Evolutionary conservation across 2,329 filamentous ascomycete species (phyloP).

Genomic region (Drechslera avenae): DNA sequence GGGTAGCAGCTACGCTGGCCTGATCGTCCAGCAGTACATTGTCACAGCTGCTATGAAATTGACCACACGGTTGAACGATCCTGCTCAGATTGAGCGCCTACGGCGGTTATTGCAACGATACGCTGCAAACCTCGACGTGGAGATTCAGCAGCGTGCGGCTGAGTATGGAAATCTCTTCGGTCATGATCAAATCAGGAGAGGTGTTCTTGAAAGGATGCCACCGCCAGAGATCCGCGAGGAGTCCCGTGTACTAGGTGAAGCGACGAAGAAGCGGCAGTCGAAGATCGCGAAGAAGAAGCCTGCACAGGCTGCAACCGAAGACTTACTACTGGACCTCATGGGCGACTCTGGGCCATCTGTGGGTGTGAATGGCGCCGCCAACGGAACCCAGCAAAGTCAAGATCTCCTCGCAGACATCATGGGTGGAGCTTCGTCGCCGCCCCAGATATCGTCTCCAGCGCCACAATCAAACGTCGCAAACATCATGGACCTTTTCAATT

Average conservation of each 20-base stretch:
- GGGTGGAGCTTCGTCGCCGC: slow-evolving; percentile 62
- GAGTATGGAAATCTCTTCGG: slow-evolving; percentile 96
- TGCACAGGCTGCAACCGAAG: slow-evolving; percentile 85
- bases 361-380: slow-evolving; percentile 60
- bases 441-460: slow-evolving; percentile 45
- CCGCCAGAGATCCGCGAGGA: slow-evolving; percentile 96
- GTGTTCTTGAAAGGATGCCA: slow-evolving; percentile 97
- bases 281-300: slow-evolving; percentile 69
- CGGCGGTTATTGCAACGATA: slow-evolving; percentile 77
- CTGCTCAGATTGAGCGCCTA: slow-evolving; percentile 84
- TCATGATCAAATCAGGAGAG: slow-evolving; percentile 82
- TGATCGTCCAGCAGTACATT: slow-evolving; percentile 93
- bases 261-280: slow-evolving; percentile 59
- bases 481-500: slow-evolving; percentile 89
- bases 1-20: slow-evolving; percentile 91
- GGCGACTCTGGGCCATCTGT: slow-evolving; percentile 68
- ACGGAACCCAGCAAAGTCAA: slow-evolving; percentile 68
- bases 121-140: slow-evolving; percentile 87
- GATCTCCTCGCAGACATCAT: slow-evolving; percentile 92
- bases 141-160: slow-evolving; percentile 93
- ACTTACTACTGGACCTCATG: slow-evolving; percentile 91
- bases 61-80: slow-evolving; percentile 82
- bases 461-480: slow-evolving; percentile 55
- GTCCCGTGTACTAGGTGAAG: slow-evolving; percentile 85
- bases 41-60: slow-evolving; percentile 94